These are phyloP conservation scores for Candida corydali DNA, from an alignment of 805 yeast species.

Conservation along the genomic window DNA sequence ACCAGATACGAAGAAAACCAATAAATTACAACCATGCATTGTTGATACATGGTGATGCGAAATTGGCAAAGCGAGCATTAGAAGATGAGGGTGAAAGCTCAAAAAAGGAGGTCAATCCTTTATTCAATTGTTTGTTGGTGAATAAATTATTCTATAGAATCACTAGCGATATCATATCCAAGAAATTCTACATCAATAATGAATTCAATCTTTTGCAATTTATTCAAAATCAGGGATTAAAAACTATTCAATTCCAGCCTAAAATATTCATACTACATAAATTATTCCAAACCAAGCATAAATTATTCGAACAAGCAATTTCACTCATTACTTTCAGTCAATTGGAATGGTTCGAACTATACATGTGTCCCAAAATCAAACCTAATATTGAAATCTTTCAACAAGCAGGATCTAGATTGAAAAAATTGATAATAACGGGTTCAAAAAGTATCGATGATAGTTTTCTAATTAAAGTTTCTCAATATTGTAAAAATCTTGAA, in stretches of 20 bases:
- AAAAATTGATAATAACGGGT: slow-evolving; percentile 66
- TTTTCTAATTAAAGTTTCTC: slow-evolving; percentile 49
- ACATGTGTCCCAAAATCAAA: slow-evolving; percentile 69
- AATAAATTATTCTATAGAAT: slow-evolving; percentile 61
- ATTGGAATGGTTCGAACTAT: slow-evolving; percentile 70
- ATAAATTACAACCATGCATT: slow-evolving; percentile 65
- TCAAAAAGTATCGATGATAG: slow-evolving; percentile 58
- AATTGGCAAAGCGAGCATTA: slow-evolving; percentile 46
- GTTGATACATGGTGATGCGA: slow-evolving; percentile 55
- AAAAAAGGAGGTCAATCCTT: slow-evolving; percentile 14
- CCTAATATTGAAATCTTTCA: slow-evolving; percentile 43
- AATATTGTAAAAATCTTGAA: slow-evolving; percentile 54
- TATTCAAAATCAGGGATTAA: slow-evolving; percentile 9
- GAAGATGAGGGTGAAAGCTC: too few relatives aligned
- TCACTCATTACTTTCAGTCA: slow-evolving; percentile 39
- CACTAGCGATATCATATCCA: slow-evolving; percentile 51
- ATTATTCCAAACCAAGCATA: slow-evolving; percentile 50
- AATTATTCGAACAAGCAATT: slow-evolving; percentile 47
- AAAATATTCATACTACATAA: slow-evolving; percentile 64
- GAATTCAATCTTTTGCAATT: slow-evolving; percentile 13
- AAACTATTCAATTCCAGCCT: slow-evolving; percentile 23
- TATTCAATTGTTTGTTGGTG: slow-evolving; percentile 65
- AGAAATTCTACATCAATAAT: slow-evolving; percentile 49
- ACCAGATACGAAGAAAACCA: slow-evolving; percentile 65
- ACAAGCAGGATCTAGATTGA: slow-evolving; percentile 20